These are phyloP conservation scores for Rubia tinctorum DNA, from an alignment of 305 asterid genomes.

Conservation along the genomic window DNA sequence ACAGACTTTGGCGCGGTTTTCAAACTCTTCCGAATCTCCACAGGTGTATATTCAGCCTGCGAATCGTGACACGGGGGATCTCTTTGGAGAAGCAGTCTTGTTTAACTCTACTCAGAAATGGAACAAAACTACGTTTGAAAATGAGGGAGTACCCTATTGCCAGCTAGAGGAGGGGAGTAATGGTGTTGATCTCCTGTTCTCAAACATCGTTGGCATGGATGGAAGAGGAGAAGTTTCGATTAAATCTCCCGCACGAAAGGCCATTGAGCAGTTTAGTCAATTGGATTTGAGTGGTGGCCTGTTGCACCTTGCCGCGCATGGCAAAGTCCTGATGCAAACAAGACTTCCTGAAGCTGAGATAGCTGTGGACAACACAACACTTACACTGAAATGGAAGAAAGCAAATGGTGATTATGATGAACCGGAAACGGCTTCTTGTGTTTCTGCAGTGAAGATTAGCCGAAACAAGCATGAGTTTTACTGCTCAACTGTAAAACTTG, in stretches of 20 bases:
- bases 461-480: constrained; percentile 12
- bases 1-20: constrained; percentile 14
- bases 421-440: constrained; percentile 17
- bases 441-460: constrained; percentile 15
- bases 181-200: constrained; percentile 11
- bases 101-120: neutral
- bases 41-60: constrained; percentile 28
- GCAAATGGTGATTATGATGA: constrained; percentile 7
- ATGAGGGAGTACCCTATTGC: constrained; percentile 8
- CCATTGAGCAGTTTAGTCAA: constrained; percentile 10
- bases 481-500: constrained; percentile 27
- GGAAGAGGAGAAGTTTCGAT: constrained; percentile 22
- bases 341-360: constrained; percentile 19
- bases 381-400: constrained; percentile 15
- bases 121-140: neutral
- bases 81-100: constrained; percentile 23
- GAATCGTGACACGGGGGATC: constrained; percentile 24
- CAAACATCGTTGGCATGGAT: constrained; percentile 19
- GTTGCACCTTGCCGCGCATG: constrained; percentile 26
- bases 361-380: constrained; percentile 10
- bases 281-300: constrained; percentile 20
- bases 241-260: constrained; percentile 15
- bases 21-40: constrained; percentile 20
- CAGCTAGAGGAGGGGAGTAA: constrained; percentile 20
- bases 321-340: constrained; percentile 20